phyloP scores from a whole-genome alignment of 2,329 filamentous ascomycete genomes.

The Colletotrichum phormii region DNA sequence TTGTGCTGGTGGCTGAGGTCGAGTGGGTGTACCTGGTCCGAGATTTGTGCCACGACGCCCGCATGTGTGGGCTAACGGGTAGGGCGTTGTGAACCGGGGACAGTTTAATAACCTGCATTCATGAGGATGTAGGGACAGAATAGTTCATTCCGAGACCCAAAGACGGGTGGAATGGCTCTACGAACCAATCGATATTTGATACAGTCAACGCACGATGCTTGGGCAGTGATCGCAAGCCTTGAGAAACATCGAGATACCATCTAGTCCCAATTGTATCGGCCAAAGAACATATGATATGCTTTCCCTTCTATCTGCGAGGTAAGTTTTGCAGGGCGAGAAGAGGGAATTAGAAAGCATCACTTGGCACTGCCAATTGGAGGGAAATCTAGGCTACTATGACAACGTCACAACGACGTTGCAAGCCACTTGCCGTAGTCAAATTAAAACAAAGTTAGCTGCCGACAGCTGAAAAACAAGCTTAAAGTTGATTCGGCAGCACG shows the following conservation, averaged over 20 bases:
- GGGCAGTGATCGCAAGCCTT: neutral
- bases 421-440: neutral
- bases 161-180: neutral
- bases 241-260: neutral
- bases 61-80: neutral
- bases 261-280: neutral
- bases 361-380: neutral
- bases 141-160: neutral
- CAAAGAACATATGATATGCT: neutral
- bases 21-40: neutral
- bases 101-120: neutral
- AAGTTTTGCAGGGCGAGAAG: neutral
- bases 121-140: neutral
- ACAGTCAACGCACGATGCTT: neutral
- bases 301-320: too few species aligned
- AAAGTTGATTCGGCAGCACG: neutral
- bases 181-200: too few species aligned
- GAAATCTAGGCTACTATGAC: neutral
- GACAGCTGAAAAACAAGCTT: neutral
- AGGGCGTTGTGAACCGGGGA: neutral
- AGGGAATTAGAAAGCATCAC: neutral
- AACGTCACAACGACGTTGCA: neutral
- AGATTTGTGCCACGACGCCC: conserved; percentile 14
- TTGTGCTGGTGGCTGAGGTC: neutral
- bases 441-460: neutral